Evolutionary conservation across 345 rosid genomes (phyloP), one percentile per base, ranked within the genome.

Genomic region (Salix arbutifolia): DNA sequence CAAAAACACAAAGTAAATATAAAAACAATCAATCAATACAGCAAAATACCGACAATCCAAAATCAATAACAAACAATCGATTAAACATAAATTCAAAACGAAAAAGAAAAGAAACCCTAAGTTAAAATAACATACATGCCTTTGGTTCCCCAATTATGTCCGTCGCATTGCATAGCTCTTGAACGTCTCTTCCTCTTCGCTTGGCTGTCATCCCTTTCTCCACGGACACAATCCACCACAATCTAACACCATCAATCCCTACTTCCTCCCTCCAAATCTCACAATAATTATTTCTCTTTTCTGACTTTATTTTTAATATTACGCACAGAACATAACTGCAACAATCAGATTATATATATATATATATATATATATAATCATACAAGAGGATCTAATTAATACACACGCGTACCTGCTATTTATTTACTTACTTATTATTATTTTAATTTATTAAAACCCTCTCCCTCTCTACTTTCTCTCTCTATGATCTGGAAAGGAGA

Each of bases 61-160:
- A 65, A 65, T 35, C 40, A 64, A 65, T 17, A 25, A 17, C 18
- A 25, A 13, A 17, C 3, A 26, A 37, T 25, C 40, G 16, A 67
- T 37, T 42, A 58, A 73, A 69, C 23, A n/a, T 19, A 48, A 25
- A 73, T 2, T 5, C 21, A 78, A 70, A 26, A 26, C 40, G 28
- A 31, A 66, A 48, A 72, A 50, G n/a, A 6, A 33, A 71, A 8
- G 71, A 84, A 79, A 79, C 82, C 86, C 84, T 76, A 83, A 78
- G 37, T 10, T 40, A 40, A 40, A 40, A 40, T 40, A 40, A 11
- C 46, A 40, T 74, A 78, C 90, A 78, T 89, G 86, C 87, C 90
- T 91, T 85, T 30, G 85, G 84, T 78, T 64, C 78, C 65, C 16
- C 74, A 83, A 87, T 79, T 81, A 86, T 53, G 53, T 66, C 75